Base-by-base conservation (phyloP, 164 flowering plant species). In the Akebia trifoliata region DNA sequence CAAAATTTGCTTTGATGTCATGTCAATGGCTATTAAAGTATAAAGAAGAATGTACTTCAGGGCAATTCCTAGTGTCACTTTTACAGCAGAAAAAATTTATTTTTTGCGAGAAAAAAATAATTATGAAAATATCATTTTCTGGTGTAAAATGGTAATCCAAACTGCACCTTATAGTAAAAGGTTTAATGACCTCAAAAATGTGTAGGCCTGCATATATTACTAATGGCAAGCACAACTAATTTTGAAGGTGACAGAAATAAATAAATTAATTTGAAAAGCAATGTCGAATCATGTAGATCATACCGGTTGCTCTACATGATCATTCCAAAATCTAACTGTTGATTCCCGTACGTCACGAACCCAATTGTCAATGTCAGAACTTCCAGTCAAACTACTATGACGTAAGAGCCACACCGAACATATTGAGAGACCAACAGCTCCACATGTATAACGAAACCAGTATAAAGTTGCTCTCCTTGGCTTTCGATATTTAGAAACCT, bases 301-400 rank as follows among this genome's bases (percentile, higher is more conserved):
- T 81, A 92, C 98, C 72, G 97, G 99, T 63, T 81, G 85, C 72
- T 93, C 96, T 24, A 93, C 97, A 60, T 93, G 99, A 51, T 90
- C 95, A 48, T 65, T 83, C 80, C 86, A 90, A 72, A 93, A 93
- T 67, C 72, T 63, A 65, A 63, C 10, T 14, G 88, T 81, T 44
- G 96, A 84, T 26, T 81, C 85, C 57, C 60, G 83, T 60, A 95
- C 97, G 72, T 90, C 96, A 44, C 62, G 74, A 68, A 93, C 74
- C 99, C 99, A 93, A 57, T 87, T 87, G 53, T 90, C 87, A 68
- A 93, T 83, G 69, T 93, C 97, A 74, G 88, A 61, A 74, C 97
- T 90, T 67, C 99, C 99, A 79, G 77, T 80, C 69, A 87, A 78
- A 57, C 90, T 76, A 62, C 99, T 93, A 66, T 90, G 99, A 31